Conservation (phyloP, 2,329 filamentous ascomycete genomes). For the Arthrobotrys musiformis region DNA sequence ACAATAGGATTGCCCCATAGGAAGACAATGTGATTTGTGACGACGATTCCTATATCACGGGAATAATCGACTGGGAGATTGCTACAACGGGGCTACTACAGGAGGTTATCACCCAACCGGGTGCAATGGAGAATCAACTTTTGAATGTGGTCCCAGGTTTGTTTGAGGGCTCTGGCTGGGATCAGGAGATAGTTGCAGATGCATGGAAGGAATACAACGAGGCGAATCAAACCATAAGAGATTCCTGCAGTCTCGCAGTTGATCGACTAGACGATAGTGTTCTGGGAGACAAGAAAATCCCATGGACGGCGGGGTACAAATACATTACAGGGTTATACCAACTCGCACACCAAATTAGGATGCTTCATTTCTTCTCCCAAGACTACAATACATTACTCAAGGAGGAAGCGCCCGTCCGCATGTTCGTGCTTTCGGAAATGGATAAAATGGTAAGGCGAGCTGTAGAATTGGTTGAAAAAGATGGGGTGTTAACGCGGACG, state of each 20-base stretch:
- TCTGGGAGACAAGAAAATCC: conserved; percentile 6
- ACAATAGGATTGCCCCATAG: not conserved
- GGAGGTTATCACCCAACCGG: conserved; percentile 12
- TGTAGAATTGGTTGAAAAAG: not conserved
- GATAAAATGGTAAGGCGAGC: conserved; percentile 13
- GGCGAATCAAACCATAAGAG: not conserved
- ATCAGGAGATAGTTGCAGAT: not conserved
- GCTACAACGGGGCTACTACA: conserved; percentile 19
- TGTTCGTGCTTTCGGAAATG: conserved; percentile 9
- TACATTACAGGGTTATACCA: conserved; percentile 37
- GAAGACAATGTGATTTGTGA: conserved; percentile 43
- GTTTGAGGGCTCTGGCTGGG: not conserved
- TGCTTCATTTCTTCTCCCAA: conserved; percentile 17
- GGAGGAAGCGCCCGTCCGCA: conserved; percentile 1
- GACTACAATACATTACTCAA: conserved; percentile 14
- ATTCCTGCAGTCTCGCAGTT: conserved; percentile 8
- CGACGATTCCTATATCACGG: conserved; percentile 21
- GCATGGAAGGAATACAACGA: conserved; percentile 16
- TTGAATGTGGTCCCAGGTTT: not conserved
- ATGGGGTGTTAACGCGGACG: not conserved
- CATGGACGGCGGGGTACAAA: conserved; percentile 34
- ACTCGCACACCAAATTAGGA: conserved; percentile 22
- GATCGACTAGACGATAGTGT: conserved; percentile 32
- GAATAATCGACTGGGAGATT: conserved; percentile 48
- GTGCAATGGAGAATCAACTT: not conserved